phyloP scores from a whole-genome alignment of 2,329 filamentous ascomycete species.

The Pestalotiopsis sp. region DNA sequence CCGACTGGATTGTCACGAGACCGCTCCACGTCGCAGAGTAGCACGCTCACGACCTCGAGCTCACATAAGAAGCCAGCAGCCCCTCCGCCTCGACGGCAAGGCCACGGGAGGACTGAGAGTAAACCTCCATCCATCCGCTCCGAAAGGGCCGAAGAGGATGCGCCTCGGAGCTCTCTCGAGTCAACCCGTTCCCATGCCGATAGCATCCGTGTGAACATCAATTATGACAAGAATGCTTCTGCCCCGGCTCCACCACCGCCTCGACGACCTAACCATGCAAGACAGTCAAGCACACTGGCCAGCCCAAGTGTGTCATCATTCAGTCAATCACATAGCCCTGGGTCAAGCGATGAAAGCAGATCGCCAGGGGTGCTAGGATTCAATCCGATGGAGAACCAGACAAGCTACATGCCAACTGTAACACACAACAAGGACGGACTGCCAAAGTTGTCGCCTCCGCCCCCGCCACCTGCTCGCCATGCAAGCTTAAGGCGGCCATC shows the following conservation, averaged over 20 bases:
- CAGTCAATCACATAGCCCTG: constrained; percentile 19
- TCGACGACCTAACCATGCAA: constrained; percentile 46
- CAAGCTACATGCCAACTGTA: constrained; percentile 16
- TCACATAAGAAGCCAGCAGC: constrained; percentile 47
- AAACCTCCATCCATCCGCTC: constrained; percentile 30
- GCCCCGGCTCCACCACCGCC: constrained; percentile 58
- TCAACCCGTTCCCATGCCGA: constrained; percentile 50
- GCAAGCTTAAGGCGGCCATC: constrained; percentile 46
- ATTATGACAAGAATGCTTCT: constrained; percentile 25
- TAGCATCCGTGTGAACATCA: constrained; percentile 43
- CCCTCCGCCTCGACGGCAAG: constrained; percentile 54
- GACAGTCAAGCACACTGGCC: constrained; percentile 28
- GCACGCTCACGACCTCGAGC: constrained; percentile 32
- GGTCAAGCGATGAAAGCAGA: constrained; percentile 21
- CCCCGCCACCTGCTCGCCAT: constrained; percentile 48
- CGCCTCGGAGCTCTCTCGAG: constrained; percentile 52
- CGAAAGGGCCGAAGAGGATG: constrained; percentile 36
- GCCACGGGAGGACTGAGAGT: constrained; percentile 50
- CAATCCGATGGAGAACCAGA: constrained; percentile 11
- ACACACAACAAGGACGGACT: constrained; percentile 25
- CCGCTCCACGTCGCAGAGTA: constrained; percentile 31
- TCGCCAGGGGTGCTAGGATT: constrained; percentile 18
- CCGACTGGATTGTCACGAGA: constrained; percentile 36
- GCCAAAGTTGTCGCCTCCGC: constrained; percentile 40
- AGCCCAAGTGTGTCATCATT: constrained; percentile 33